Conservation (phyloP, 768 basidiomycete genomes). For the Hysterangium stoloniferum region DNA sequence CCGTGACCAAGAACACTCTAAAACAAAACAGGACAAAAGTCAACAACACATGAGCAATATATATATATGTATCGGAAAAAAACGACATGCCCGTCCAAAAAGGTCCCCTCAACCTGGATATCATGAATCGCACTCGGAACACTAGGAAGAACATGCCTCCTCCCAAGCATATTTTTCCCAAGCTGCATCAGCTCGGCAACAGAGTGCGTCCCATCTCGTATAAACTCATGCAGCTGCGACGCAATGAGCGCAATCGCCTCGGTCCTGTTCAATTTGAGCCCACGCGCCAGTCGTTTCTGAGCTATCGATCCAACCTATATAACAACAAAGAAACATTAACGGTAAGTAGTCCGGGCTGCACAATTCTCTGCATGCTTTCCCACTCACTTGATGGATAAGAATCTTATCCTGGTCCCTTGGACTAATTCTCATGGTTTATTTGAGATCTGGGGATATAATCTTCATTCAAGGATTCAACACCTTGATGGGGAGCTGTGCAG, state of each 20-base stretch:
- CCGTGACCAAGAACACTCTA: slow-evolving; percentile 92
- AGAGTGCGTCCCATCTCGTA: slow-evolving; percentile 80
- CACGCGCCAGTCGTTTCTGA: slow-evolving; percentile 92
- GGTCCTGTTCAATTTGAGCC: slow-evolving; percentile 74
- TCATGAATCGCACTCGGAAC: slow-evolving; percentile 73
- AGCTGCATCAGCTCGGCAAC: slow-evolving; percentile 91
- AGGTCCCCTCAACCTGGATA: slow-evolving; percentile 92
- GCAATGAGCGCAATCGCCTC: slow-evolving; percentile 90
- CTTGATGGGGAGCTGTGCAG: too few relatives aligned
- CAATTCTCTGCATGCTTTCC: too few relatives aligned
- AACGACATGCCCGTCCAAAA: slow-evolving; percentile 61
- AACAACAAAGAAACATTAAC: background rate
- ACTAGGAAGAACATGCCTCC: slow-evolving; percentile 80
- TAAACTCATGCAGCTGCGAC: slow-evolving; percentile 86
- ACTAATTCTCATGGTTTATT: slow-evolving; percentile 71
- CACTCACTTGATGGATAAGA: slow-evolving; percentile 65
- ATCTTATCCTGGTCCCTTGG: slow-evolving; percentile 74
- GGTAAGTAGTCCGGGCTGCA: slow-evolving; percentile 7
- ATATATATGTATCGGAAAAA: too few relatives aligned
- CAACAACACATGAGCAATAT: background rate
- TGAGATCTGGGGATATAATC: too few relatives aligned
- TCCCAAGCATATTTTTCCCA: slow-evolving; percentile 82
- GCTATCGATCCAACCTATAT: slow-evolving; percentile 77
- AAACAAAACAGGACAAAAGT: background rate
- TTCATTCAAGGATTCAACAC: too few relatives aligned